Percentiles rank a stretch among this genome's conserved stretches.
These are phyloP conservation scores for Dendrobium nobile DNA, from an alignment of 106 monocot species.

Conservation along the genomic window DNA sequence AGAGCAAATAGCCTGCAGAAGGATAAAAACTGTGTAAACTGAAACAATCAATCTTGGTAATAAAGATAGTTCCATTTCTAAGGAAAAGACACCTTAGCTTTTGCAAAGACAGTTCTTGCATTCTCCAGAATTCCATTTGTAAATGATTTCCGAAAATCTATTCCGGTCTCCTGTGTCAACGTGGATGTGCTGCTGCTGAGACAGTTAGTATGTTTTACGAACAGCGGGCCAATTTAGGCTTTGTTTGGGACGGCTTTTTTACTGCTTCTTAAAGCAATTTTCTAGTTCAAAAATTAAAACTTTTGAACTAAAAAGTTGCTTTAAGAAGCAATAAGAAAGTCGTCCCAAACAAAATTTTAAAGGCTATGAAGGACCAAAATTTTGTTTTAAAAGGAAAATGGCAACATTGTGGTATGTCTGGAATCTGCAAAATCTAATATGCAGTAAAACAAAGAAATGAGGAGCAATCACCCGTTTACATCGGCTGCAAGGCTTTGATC, in stretches of 20 bases:
- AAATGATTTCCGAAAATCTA: slow-evolving; percentile 31
- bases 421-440: neutral
- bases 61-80: neutral
- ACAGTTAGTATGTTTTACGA: neutral
- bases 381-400: neutral
- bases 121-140: slow-evolving; percentile 23
- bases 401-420: neutral
- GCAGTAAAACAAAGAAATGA: neutral
- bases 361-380: neutral
- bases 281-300: no score
- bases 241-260: no score
- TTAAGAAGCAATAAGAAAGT: no score
- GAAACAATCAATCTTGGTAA: neutral
- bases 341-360: neutral
- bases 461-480: slow-evolving; percentile 43
- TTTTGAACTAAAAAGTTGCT: no score
- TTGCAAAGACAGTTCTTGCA: slow-evolving; percentile 30
- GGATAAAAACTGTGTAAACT: neutral
- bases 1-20: slow-evolving; percentile 67
- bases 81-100: slow-evolving; percentile 62
- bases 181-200: slow-evolving; percentile 37
- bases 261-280: no score
- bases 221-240: neutral
- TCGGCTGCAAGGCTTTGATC: slow-evolving; percentile 34
- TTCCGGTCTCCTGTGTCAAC: slow-evolving; percentile 38